These are phyloP conservation scores for Aegilops longissima DNA, from an alignment of 176 grass and related monocot species.

Conservation along the genomic window DNA sequence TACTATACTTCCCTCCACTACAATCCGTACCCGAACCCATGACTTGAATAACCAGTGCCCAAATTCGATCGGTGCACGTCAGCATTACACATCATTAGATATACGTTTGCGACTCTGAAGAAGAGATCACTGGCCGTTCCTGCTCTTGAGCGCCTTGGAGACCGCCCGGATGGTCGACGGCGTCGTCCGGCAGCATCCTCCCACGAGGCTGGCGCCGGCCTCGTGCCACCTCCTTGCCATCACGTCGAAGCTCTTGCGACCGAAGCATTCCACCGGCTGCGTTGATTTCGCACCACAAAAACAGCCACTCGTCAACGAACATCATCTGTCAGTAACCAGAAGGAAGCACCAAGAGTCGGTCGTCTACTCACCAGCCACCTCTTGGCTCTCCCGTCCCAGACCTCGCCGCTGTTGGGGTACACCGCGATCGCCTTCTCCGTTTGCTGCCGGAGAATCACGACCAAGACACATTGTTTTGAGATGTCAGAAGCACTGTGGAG, in stretches of 20 bases:
- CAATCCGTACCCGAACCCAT: not conserved
- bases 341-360: no score
- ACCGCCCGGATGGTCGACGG: slow-evolving; percentile 64
- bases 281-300: not conserved
- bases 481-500: no score
- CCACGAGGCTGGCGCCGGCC: slow-evolving; percentile 63
- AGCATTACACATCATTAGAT: not conserved
- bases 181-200: slow-evolving; percentile 78
- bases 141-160: slow-evolving; percentile 54
- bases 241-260: slow-evolving; percentile 56
- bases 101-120: not conserved
- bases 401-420: slow-evolving; percentile 80
- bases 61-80: not conserved
- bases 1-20: not conserved
- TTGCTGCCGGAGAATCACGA: slow-evolving; percentile 32
- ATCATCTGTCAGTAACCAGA: not conserved
- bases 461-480: not conserved
- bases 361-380: slow-evolving; percentile 71
- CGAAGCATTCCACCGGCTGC: slow-evolving; percentile 55
- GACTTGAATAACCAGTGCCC: not conserved
- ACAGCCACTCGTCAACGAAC: not conserved
- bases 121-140: not conserved
- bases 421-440: slow-evolving; percentile 75
- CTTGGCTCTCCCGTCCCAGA: slow-evolving; percentile 78
- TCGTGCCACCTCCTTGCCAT: slow-evolving; percentile 59